These are phyloP conservation scores for Fraxinus sp. DNA, from an alignment of 305 asterid genomes.

Conservation along the genomic window DNA sequence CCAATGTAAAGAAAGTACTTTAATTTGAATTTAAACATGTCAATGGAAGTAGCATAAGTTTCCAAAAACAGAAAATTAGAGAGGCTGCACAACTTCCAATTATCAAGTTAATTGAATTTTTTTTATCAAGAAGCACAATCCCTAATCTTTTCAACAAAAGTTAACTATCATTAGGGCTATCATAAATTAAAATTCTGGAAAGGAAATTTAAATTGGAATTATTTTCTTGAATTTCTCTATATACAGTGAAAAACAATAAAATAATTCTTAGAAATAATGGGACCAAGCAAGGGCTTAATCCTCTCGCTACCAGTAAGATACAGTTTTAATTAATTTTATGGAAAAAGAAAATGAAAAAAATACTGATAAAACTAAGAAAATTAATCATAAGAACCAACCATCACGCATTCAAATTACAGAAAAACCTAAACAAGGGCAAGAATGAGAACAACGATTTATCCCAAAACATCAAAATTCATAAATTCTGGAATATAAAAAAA, in stretches of 20 bases:
- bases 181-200: neutral
- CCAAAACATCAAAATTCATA: neutral
- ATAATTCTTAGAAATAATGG: neutral
- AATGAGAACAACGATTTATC: neutral
- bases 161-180: neutral
- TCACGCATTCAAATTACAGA: neutral
- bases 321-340: neutral
- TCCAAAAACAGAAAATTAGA: neutral
- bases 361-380: neutral
- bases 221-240: neutral
- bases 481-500: neutral
- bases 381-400: neutral
- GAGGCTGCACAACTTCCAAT: neutral
- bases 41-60: neutral
- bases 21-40: neutral
- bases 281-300: neutral
- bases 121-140: neutral
- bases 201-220: neutral
- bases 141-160: neutral
- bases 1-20: neutral
- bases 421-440: neutral
- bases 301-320: neutral
- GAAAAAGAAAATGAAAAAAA: neutral
- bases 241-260: neutral
- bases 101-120: neutral